Evolutionary conservation across 495 filamentous ascomycete species (phyloP).

Genomic region (Annulohypoxylon nitens): DNA sequence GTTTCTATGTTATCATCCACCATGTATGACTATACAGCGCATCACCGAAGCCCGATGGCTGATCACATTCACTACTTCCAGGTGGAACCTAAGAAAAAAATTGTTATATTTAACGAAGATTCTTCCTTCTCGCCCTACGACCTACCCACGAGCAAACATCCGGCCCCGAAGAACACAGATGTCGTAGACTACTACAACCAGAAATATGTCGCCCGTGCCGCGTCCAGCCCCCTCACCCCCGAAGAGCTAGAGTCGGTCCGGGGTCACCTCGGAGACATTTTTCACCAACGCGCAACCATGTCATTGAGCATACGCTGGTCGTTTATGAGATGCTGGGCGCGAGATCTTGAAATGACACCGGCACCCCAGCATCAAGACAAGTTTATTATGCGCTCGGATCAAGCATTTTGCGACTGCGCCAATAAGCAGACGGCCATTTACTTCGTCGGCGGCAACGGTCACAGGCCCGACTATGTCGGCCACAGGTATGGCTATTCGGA

Average conservation of each 20-base stretch:
- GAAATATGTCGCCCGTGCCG: constrained; percentile 41
- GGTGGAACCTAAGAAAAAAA: too few relatives aligned
- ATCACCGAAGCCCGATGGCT: too few relatives aligned
- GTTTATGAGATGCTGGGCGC: constrained; percentile 37
- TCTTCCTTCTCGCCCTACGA: too few relatives aligned
- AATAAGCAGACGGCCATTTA: constrained; percentile 46
- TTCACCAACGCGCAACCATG: constrained; percentile 28
- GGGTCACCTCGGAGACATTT: constrained; percentile 41
- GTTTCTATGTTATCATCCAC: too few relatives aligned
- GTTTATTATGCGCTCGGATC: constrained; percentile 7
- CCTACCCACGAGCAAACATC: not conserved
- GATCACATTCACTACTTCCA: too few relatives aligned
- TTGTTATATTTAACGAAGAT: too few relatives aligned
- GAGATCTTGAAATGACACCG: constrained; percentile 29
- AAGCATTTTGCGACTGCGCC: constrained; percentile 26
- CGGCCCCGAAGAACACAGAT: constrained; percentile 17
- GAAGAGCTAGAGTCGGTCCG: constrained; percentile 41
- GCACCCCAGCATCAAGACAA: constrained; percentile 31
- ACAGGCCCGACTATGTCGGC: constrained; percentile 17
- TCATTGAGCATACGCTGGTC: constrained; percentile 22
- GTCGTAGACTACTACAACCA: constrained; percentile 20
- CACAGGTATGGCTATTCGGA: constrained; percentile 36
- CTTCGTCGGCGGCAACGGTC: constrained; percentile 29
- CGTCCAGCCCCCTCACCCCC: constrained; percentile 34
- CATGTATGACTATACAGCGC: too few relatives aligned